Percentiles rank a stretch among this genome's conserved stretches.
These are phyloP conservation scores for Penicillium sp. DNA, from an alignment of 2,329 filamentous ascomycete genomes.

Conservation along the genomic window DNA sequence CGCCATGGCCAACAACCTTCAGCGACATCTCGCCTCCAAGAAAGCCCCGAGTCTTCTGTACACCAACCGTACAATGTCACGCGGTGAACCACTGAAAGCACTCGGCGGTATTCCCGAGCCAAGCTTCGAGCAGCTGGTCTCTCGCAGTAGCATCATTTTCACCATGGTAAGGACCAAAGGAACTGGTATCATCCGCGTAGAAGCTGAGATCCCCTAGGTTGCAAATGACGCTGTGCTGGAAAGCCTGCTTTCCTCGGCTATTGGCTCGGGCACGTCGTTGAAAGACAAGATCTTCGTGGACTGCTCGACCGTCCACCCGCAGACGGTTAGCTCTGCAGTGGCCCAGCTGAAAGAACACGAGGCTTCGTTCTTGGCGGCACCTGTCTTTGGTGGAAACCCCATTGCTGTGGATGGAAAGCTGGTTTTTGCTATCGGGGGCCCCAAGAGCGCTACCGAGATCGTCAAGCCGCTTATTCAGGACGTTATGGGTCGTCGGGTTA, in stretches of 20 bases:
- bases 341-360: slow-evolving; percentile 31
- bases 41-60: slow-evolving; percentile 34
- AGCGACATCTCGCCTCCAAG: slow-evolving; percentile 36
- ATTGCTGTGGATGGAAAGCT: slow-evolving; percentile 44
- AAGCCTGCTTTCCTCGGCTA: slow-evolving; percentile 25
- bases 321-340: slow-evolving; percentile 48
- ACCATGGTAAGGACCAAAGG: slow-evolving; percentile 27
- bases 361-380: slow-evolving; percentile 38
- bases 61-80: slow-evolving; percentile 41
- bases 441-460: slow-evolving; percentile 27
- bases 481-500: slow-evolving; percentile 42
- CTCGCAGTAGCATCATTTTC: slow-evolving; percentile 39
- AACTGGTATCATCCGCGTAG: not conserved
- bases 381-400: slow-evolving; percentile 44
- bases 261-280: slow-evolving; percentile 35
- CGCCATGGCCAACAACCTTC: slow-evolving; percentile 43
- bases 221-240: slow-evolving; percentile 41
- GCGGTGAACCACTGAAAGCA: slow-evolving; percentile 33
- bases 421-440: slow-evolving; percentile 43
- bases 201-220: slow-evolving; percentile 25
- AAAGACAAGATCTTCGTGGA: slow-evolving; percentile 77
- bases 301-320: slow-evolving; percentile 79
- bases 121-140: slow-evolving; percentile 33
- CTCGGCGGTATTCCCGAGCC: slow-evolving; percentile 33
- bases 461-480: slow-evolving; percentile 42